Evolutionary conservation across 306 rosid species (phyloP), one percentile per base, ranked within the genome.

Genomic region (Canavalia ensiformis): DNA sequence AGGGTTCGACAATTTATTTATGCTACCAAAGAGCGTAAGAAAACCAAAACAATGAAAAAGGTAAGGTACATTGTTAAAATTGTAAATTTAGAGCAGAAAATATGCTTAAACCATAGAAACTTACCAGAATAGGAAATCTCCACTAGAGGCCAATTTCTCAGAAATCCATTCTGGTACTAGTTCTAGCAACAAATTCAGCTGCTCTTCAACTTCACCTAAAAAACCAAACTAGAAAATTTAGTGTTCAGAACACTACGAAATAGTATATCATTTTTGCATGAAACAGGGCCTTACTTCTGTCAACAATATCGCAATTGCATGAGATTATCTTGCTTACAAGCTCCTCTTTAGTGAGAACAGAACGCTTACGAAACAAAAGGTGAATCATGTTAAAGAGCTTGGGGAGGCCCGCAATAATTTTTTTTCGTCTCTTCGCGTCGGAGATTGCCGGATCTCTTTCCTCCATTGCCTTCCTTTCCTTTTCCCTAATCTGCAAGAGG

Each of bases 131-230:
- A 92, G 85, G 30, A 75, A 59, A 82, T 90, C 95, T 11, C 92
- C 96, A 65, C 91, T 89, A 6, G 86, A 84, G 76, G 86, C 68
- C 59, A 52, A 28, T 80, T 89, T 90, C 76, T 90, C 91, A 31
- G 93, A 94, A 83, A 92, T 94, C 97, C 97, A 92, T 7, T 90
- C 94, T 0, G 97, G 98, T 54, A 74, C 91, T 65, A 94, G 74
- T 86, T 94, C 97, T 6, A 84, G 58, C 84, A 91, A 64, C 85
- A 92, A 84, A 63, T 59, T 67, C 8, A 94, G 80, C 58, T 89
- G 97, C 79, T 94, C 97, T 83, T 91, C 91, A 39, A 90, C 88
- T 83, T 94, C 97, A 34, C 87, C 97, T 92, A 70, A 29, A 74
- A 75, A 82, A 10, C 58, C 41, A 77, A 57, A 39, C 9, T 11